Percentiles rank a stretch among this genome's conserved stretches.
Conservation (phyloP, 352 stramenopile genomes). For the Phytophthora tentaculata region DNA sequence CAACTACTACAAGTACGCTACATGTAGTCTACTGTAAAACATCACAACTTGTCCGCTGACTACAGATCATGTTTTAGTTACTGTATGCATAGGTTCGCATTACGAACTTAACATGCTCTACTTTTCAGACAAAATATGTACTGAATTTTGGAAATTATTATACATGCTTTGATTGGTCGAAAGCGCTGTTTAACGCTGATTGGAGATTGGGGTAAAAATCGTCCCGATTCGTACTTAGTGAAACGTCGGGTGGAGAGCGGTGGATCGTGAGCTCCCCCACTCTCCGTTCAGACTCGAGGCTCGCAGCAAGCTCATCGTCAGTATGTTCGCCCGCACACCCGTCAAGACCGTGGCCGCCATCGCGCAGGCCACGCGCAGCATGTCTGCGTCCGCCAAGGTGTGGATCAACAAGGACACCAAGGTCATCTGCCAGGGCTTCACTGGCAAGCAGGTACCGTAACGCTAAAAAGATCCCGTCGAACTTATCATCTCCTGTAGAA, state of each 20-base stretch:
- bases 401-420: constrained; percentile 99
- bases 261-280: constrained; percentile 22
- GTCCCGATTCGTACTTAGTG: constrained; percentile 28
- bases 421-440: constrained; percentile 99
- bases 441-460: constrained; percentile 96
- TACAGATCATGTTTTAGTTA: too few relatives aligned
- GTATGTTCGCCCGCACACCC: constrained; percentile 68
- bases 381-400: constrained; percentile 97
- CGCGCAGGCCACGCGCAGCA: constrained; percentile 61
- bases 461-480: constrained; percentile 13
- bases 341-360: constrained; percentile 48
- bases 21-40: too few relatives aligned
- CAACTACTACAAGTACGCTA: too few relatives aligned
- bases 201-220: constrained; percentile 25
- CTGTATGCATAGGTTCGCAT: too few relatives aligned
- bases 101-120: too few relatives aligned
- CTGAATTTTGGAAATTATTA: too few relatives aligned
- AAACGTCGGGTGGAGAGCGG: constrained; percentile 34
- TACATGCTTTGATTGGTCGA: not conserved
- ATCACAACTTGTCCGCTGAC: too few relatives aligned
- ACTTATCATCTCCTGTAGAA: too few relatives aligned
- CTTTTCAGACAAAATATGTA: too few relatives aligned
- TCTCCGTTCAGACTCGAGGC: constrained; percentile 25
- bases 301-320: constrained; percentile 10
- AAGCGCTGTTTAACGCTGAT: constrained; percentile 19